phyloP scores from a whole-genome alignment of 208 protist genomes.

The Hexamita inflata region DNA sequence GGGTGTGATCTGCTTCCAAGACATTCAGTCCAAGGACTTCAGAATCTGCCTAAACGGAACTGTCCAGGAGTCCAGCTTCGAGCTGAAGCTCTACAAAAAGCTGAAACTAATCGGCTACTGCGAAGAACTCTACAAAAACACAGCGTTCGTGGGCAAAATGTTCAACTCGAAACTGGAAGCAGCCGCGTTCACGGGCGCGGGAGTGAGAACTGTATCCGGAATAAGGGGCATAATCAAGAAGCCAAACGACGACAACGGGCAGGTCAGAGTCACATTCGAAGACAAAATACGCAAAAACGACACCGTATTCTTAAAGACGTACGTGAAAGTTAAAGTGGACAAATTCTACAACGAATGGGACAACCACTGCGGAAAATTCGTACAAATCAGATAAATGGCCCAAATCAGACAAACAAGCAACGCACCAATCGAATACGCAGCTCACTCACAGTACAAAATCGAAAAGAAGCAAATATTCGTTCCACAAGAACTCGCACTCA shows the following conservation, averaged over 20 bases:
- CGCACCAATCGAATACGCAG: too few relatives aligned
- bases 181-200: conserved; percentile 91
- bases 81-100: conserved; percentile 90
- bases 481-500: too few relatives aligned
- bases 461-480: too few relatives aligned
- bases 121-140: conserved; percentile 87
- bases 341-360: conserved; percentile 74
- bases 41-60: conserved; percentile 64
- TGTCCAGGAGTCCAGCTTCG: conserved; percentile 77
- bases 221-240: conserved; percentile 95
- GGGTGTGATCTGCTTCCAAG: conserved; percentile 44
- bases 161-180: conserved; percentile 57
- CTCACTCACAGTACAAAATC: too few relatives aligned
- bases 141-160: conserved; percentile 81
- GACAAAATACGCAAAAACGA: conserved; percentile 90
- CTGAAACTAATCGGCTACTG: conserved; percentile 90
- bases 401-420: too few relatives aligned
- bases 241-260: conserved; percentile 60
- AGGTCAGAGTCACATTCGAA: conserved; percentile 94
- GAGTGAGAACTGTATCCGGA: conserved; percentile 84
- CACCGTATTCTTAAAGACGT: conserved; percentile 91
- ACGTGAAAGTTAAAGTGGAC: conserved; percentile 74
- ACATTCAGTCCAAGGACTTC: conserved; percentile 52
- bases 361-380: too few relatives aligned
- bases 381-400: too few relatives aligned